These are phyloP conservation scores for Penicillium turbatum DNA, from an alignment of 495 filamentous ascomycete genomes.

Conservation along the genomic window DNA sequence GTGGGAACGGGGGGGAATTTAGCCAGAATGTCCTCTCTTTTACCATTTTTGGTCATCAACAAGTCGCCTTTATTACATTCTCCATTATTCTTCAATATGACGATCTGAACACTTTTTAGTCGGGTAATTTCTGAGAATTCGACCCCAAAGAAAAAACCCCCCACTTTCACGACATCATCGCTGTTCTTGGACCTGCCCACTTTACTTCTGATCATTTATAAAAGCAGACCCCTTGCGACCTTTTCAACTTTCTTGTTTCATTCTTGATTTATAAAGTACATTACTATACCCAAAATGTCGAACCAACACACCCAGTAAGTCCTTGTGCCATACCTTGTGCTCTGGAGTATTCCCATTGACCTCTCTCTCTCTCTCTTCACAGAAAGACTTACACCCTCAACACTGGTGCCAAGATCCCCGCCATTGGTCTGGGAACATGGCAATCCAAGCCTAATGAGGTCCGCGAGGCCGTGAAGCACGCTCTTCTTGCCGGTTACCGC, in stretches of 20 bases:
- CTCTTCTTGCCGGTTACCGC: slow-evolving; percentile 66
- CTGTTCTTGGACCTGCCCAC: slow-evolving; percentile 39
- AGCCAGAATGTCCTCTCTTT: slow-evolving; percentile 21
- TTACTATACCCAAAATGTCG: slow-evolving; percentile 32
- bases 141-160: too few species aligned
- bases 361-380: not conserved
- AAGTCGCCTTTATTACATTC: too few species aligned
- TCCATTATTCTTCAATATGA: not conserved
- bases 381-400: slow-evolving; percentile 71
- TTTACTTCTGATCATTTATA: slow-evolving; percentile 10
- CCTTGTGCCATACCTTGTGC: not conserved
- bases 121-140: slow-evolving; percentile 1
- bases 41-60: too few species aligned
- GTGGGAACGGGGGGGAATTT: slow-evolving; percentile 12
- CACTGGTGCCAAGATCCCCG: slow-evolving; percentile 74
- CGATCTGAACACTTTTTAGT: not conserved
- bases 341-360: not conserved
- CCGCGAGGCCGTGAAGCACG: slow-evolving; percentile 68
- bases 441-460: slow-evolving; percentile 63
- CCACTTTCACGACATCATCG: too few species aligned
- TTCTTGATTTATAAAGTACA: not conserved
- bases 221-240: not conserved
- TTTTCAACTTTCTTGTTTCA: not conserved
- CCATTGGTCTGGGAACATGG: slow-evolving; percentile 81
- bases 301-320: slow-evolving; percentile 43